Evolutionary conservation across 805 yeast species (phyloP).

Genomic region (Candida orba): DNA sequence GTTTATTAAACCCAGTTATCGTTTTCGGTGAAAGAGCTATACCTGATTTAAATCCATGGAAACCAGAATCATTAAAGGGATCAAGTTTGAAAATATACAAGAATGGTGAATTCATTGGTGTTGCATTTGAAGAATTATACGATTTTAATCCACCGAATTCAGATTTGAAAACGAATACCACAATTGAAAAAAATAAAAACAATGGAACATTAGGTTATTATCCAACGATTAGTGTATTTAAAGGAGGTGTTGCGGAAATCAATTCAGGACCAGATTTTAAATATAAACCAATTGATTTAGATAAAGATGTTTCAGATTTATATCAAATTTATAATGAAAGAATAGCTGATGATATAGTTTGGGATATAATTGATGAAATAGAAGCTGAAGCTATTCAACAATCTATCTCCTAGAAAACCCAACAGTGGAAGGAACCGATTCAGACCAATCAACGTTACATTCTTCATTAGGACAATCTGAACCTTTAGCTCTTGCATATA

Average conservation of each 20-base stretch:
- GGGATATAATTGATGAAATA: slow-evolving; percentile 82
- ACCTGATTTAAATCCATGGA: slow-evolving; percentile 39
- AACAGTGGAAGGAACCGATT: background rate
- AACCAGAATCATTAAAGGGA: slow-evolving; percentile 41
- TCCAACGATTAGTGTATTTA: slow-evolving; percentile 81
- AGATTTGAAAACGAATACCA: slow-evolving; percentile 31
- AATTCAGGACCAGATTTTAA: slow-evolving; percentile 63
- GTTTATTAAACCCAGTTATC: slow-evolving; percentile 62
- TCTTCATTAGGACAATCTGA: slow-evolving; percentile 27
- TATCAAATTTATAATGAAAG: slow-evolving; percentile 56
- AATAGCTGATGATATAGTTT: slow-evolving; percentile 72
- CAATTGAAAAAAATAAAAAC: slow-evolving; percentile 41
- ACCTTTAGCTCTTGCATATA: slow-evolving; percentile 30
- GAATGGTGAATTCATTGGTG: slow-evolving; percentile 66
- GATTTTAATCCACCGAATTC: slow-evolving; percentile 79
- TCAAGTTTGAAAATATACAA: slow-evolving; percentile 66
- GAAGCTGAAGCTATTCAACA: slow-evolving; percentile 49
- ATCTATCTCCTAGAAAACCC: background rate
- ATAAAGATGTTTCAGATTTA: slow-evolving; percentile 38
- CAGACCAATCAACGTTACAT: slow-evolving; percentile 20
- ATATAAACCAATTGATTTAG: slow-evolving; percentile 32
- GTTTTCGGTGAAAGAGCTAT: slow-evolving; percentile 64
- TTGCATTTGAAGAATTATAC: slow-evolving; percentile 57
- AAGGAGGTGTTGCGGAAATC: slow-evolving; percentile 67
- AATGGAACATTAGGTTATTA: slow-evolving; percentile 88